Conservation (phyloP, 331 rosid species). For the Quercus phellos region DNA sequence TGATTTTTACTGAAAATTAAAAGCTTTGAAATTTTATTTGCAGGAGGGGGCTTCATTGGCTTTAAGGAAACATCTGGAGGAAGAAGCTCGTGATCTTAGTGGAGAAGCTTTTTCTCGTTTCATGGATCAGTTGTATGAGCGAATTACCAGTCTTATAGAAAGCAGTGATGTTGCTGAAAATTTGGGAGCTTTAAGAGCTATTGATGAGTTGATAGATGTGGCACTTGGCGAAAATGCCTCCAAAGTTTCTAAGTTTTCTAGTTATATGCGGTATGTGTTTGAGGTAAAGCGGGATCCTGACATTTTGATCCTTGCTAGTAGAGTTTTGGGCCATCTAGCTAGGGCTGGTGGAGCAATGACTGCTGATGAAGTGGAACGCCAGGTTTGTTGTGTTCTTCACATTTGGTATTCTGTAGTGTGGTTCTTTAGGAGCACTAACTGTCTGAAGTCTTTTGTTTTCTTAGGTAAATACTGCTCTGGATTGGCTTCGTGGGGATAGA, state of each 20-base stretch:
- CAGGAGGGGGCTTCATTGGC: constrained; percentile 90
- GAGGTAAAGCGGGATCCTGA: constrained; percentile 89
- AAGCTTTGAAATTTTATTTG: background rate
- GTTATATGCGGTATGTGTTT: constrained; percentile 75
- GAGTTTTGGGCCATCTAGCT: constrained; percentile 91
- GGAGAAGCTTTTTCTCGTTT: constrained; percentile 91
- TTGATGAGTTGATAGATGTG: constrained; percentile 88
- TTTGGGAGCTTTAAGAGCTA: constrained; percentile 90
- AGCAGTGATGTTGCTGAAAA: constrained; percentile 77
- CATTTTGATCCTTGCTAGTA: constrained; percentile 81
- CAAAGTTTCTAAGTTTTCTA: constrained; percentile 80
- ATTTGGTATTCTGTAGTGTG: background rate
- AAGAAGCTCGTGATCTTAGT: constrained; percentile 87
- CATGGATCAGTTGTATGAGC: constrained; percentile 90
- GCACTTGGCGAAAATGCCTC: constrained; percentile 94
- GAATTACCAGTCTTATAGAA: constrained; percentile 71
- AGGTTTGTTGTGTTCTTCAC: constrained; percentile 40
- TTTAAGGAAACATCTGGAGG: constrained; percentile 80
- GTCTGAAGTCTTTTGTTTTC: constrained; percentile 18
- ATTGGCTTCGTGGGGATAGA: constrained; percentile 83
- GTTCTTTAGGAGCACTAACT: background rate
- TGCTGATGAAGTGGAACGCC: constrained; percentile 94
- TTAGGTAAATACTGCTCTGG: constrained; percentile 81
- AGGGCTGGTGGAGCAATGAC: constrained; percentile 99
- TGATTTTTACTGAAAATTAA: background rate